Evolutionary conservation across 148 eudicot species (phyloP), one percentile per base, ranked within the genome.

Genomic region (Gaultheria prostrata): DNA sequence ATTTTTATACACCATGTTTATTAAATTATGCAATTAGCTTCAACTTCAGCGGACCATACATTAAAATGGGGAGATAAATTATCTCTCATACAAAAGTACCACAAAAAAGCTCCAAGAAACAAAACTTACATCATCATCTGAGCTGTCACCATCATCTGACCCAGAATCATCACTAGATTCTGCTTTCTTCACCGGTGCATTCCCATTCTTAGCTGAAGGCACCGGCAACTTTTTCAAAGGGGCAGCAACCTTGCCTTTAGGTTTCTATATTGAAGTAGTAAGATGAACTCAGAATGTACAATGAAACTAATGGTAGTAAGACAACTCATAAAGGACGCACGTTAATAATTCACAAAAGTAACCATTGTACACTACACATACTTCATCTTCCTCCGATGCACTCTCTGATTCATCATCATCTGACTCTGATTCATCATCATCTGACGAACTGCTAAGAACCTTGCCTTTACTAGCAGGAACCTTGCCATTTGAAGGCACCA

Each of bases 301-400:
- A 5, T 59, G 12, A 79, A 71, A 18, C 46, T 35, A 18, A 21
- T 53, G n/a, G 21, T 77, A 21, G 15, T n/a, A n/a, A n/a, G n/a
- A n/a, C n/a, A n/a, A n/a, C n/a, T 45, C n/a, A 75, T 21, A 35
- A 39, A 13, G 6, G 26, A 9, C 35, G 6, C 11, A 61, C 4
- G 39, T 28, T 5, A 24, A 28, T 65, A 24, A 26, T 28, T 26
- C 51, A 11, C 24, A 11, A 74, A 13, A 59, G 15, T 12, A 24
- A 78, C 8, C 4, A 28, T 1, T 54, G 43, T 10, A 8, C 12
- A 0, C 24, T 13, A n/a, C 13, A 72, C 84, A 57, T 63, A 85
- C 91, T 86, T 79, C 84, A 39, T 83, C 86, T n/a, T 81, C 89
- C 10, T 84, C 87, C 24, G 90, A 88, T 32, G 89, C 93, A 85